phyloP scores from a whole-genome alignment of 2,329 filamentous ascomycete genomes.

The Trichoderma sp. region DNA sequence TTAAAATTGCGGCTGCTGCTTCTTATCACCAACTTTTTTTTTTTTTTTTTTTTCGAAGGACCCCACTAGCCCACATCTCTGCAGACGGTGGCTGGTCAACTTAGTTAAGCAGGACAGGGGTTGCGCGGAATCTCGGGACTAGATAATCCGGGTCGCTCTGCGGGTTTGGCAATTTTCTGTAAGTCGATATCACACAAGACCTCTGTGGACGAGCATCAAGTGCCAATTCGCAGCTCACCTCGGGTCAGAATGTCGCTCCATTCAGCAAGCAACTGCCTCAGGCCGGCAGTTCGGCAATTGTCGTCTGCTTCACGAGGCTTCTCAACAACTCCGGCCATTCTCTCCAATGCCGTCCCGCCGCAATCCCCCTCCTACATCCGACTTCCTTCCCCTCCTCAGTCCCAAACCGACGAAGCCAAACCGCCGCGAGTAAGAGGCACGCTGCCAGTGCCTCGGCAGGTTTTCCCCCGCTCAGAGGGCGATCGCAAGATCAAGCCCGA shows the following conservation, averaged over 20 bases:
- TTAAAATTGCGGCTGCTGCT: slow-evolving; percentile 18
- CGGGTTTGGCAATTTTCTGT: slow-evolving; percentile 19
- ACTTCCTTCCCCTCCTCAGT: slow-evolving; percentile 73
- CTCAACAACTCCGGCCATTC: slow-evolving; percentile 35
- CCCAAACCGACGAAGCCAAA: slow-evolving; percentile 60
- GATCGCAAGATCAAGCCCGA: slow-evolving; percentile 57
- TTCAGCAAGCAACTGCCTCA: slow-evolving; percentile 26
- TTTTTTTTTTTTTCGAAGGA: slow-evolving; percentile 19
- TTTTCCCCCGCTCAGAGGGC: slow-evolving; percentile 63
- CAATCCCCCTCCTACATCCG: slow-evolving; percentile 87
- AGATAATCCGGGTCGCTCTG: slow-evolving; percentile 16
- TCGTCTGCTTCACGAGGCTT: slow-evolving; percentile 30
- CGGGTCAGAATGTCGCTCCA: slow-evolving; percentile 30
- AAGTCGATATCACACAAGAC: slow-evolving; percentile 12
- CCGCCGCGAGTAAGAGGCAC: slow-evolving; percentile 63
- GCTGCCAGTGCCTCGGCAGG: slow-evolving; percentile 75
- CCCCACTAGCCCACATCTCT: slow-evolving; percentile 21
- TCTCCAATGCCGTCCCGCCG: slow-evolving; percentile 63
- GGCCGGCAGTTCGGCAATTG: slow-evolving; percentile 29
- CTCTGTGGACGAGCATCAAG: background rate
- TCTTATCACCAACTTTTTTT: slow-evolving; percentile 22
- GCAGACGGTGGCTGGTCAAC: slow-evolving; percentile 16
- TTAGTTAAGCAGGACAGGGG: slow-evolving; percentile 3
- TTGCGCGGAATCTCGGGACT: background rate
- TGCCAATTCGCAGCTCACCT: background rate